A percentile compares a stretch with the other conserved stretches of the same genome.
Conservation (phyloP, 2,329 filamentous ascomycete genomes). For the Salinomyces thailandicus region DNA sequence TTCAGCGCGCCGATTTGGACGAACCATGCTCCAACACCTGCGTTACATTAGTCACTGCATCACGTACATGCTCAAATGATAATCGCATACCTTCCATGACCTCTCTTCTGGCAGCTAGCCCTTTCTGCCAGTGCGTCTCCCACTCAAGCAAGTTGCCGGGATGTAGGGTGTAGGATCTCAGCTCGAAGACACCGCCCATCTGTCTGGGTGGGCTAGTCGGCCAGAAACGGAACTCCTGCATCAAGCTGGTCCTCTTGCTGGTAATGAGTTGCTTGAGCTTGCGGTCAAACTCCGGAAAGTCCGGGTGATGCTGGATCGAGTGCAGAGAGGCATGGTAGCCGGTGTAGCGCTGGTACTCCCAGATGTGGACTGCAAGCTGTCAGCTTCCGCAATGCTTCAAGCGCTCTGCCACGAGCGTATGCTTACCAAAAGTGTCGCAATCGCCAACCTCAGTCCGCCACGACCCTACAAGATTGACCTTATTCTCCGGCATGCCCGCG, state of each 20-base stretch:
- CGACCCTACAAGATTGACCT: slow-evolving; percentile 91
- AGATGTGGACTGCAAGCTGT: slow-evolving; percentile 73
- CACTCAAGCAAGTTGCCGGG: slow-evolving; percentile 94
- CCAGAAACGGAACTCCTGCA: slow-evolving; percentile 99
- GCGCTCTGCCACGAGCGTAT: not conserved
- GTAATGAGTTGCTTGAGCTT: slow-evolving; percentile 79
- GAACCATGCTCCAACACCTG: slow-evolving; percentile 70
- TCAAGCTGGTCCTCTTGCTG: slow-evolving; percentile 77
- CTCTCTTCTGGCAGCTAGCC: slow-evolving; percentile 79
- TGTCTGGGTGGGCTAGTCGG: slow-evolving; percentile 83
- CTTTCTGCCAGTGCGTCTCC: slow-evolving; percentile 96
- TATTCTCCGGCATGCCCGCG: slow-evolving; percentile 74
- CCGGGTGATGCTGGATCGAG: slow-evolving; percentile 70
- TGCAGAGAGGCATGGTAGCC: slow-evolving; percentile 90
- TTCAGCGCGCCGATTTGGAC: slow-evolving; percentile 96
- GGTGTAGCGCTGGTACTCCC: slow-evolving; percentile 96
- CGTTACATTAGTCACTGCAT: not conserved
- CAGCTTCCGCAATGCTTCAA: not conserved
- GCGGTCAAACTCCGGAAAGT: slow-evolving; percentile 71
- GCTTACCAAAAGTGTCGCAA: slow-evolving; percentile 85
- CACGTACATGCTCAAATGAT: not conserved
- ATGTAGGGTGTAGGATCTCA: slow-evolving; percentile 91
- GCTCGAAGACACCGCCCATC: slow-evolving; percentile 86
- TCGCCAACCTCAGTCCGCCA: slow-evolving; percentile 98
- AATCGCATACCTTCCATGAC: slow-evolving; percentile 75